These are phyloP conservation scores for Helenozyma rhizophorensis DNA, from an alignment of 805 yeast genomes.

Conservation along the genomic window DNA sequence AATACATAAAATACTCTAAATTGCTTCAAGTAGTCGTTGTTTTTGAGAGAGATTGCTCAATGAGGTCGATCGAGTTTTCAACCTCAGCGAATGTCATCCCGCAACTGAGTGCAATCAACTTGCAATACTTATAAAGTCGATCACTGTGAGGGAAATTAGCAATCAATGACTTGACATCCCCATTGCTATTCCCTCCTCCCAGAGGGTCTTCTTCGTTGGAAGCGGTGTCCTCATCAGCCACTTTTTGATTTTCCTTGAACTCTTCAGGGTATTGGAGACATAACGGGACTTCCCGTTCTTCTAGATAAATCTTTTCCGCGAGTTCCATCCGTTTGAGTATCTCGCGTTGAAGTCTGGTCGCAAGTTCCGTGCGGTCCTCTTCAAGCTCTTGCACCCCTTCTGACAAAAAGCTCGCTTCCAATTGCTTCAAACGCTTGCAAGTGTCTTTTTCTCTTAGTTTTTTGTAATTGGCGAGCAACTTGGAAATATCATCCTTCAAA, in stretches of 20 bases:
- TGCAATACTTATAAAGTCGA: slow-evolving; percentile 36
- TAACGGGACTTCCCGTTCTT: slow-evolving; percentile 21
- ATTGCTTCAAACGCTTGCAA: slow-evolving; percentile 2
- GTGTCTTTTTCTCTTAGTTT: slow-evolving; percentile 11
- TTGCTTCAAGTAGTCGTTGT: slow-evolving; percentile 9
- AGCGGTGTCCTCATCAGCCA: background rate
- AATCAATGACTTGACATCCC: slow-evolving; percentile 13
- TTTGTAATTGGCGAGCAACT: slow-evolving; percentile 8
- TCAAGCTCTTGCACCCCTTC: too few species aligned
- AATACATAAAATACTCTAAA: too few species aligned
- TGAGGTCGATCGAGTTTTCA: slow-evolving; percentile 38
- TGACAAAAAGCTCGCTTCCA: too few species aligned
- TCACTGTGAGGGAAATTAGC: slow-evolving; percentile 27
- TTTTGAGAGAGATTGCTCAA: slow-evolving; percentile 35
- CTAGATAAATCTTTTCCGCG: slow-evolving; percentile 13
- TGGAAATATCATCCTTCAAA: slow-evolving; percentile 26
- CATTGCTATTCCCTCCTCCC: background rate
- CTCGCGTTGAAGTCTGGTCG: slow-evolving; percentile 25
- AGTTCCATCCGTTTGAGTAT: slow-evolving; percentile 20
- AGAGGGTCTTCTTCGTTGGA: background rate
- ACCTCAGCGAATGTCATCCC: slow-evolving; percentile 40
- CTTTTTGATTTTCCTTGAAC: slow-evolving; percentile 14
- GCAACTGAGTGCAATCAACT: slow-evolving; percentile 38
- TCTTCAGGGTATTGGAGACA: slow-evolving; percentile 13
- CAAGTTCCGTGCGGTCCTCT: too few species aligned